Base-by-base conservation (phyloP, 805 yeast species). In the Komagataella ulmi region DNA sequence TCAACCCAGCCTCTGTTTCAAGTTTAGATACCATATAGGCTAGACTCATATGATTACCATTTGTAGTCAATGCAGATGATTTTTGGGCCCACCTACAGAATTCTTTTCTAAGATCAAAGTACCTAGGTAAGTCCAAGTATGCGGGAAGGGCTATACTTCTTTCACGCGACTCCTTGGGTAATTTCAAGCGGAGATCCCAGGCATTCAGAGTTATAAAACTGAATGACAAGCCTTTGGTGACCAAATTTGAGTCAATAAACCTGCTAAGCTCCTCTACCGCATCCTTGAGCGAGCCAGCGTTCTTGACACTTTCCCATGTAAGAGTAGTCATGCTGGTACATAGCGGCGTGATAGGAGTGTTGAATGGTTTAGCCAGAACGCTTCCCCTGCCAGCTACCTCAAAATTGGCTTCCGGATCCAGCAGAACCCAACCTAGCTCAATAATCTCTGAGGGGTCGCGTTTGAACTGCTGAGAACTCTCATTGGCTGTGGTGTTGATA, bases 121-220 rank as follows among this genome's bases (percentile, higher is more conserved):
- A 75, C 47, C 81, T 73, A 2, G 96, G 85, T 56, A 83, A 82
- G 62, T 83, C 87, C 53, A 90, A 67, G 62, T 83, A 87, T 3
- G 77, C 72, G 0, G 96, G 96, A 52, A 89, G 72, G 3, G 73
- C 75, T 53, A 85, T 81, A 8, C 79, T 75, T 61, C 84, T 80
- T 61, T 87, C 95, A 45, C 88, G 72, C 6, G 95, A 87, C 63
- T 88, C 95, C 49, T 95, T 74, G 10, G 85, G 84, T 43, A 90
- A 67, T 60, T 83, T 84, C 49, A 90, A 90, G 54, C 89, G 74
- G 49, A 89, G 68, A 59, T 83, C 83, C 83, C 84, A 81, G 14
- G 76, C 69, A 59, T 80, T 79, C 54, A 79, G 70, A 0, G 88
- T 75, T 49, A 88, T 81, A 57, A 88, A 78, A 3, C 81, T 71